Conservation (phyloP, 257 asterid species). For the Capsicum chinense region DNA sequence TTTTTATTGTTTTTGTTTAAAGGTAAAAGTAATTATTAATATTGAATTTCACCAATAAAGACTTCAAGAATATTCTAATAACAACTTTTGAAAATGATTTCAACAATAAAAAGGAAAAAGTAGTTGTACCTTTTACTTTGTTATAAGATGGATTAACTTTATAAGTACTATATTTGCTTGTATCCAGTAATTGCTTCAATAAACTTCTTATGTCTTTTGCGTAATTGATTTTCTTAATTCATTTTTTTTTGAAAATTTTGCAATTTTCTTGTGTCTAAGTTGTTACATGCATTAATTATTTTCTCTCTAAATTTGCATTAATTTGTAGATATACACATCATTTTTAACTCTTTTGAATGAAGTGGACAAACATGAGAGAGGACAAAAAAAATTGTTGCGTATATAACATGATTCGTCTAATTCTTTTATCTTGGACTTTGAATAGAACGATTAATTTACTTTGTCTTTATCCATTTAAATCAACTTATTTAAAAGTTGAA, state of each 20-base stretch:
- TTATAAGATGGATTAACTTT: no score
- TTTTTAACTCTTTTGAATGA: background rate
- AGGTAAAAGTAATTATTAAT: no score
- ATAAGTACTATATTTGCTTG: background rate
- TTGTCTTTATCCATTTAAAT: background rate
- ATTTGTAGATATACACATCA: background rate
- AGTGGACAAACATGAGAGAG: background rate
- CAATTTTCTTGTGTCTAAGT: background rate
- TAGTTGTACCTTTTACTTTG: no score
- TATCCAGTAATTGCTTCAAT: background rate
- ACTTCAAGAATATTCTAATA: no score
- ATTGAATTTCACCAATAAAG: no score
- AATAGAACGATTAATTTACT: background rate
- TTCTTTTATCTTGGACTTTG: background rate
- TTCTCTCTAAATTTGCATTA: background rate
- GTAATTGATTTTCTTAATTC: no score
- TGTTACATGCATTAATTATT: background rate
- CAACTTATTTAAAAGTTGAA: no score
- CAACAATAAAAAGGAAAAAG: no score
- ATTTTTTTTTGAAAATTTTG: background rate
- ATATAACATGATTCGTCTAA: background rate
- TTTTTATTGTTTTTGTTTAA: no score
- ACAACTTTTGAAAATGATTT: no score
- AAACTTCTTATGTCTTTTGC: background rate
- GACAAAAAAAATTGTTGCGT: background rate